Evolutionary conservation across 805 yeast genomes (phyloP).

Genomic region (Candida awuae): DNA sequence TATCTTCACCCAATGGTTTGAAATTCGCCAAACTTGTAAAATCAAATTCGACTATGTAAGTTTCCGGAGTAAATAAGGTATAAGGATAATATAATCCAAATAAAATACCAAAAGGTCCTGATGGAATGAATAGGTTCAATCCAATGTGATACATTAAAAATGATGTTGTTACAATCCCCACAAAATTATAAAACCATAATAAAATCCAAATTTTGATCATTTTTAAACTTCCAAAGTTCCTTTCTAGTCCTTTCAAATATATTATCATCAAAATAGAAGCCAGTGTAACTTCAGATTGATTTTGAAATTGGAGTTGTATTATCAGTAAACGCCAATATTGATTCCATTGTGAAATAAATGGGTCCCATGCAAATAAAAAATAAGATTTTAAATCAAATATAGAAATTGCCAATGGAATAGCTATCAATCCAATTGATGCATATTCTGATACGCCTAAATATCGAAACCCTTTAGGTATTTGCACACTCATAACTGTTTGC

Average conservation of each 20-base stretch:
- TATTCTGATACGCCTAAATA: conserved; percentile 34
- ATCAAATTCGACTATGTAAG: conserved; percentile 32
- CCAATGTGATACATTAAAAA: conserved; percentile 29
- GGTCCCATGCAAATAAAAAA: conserved; percentile 39
- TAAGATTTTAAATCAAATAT: conserved; percentile 37
- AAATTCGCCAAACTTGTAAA: conserved; percentile 22
- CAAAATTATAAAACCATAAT: conserved; percentile 40
- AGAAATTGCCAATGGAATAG: conserved; percentile 35
- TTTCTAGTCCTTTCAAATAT: conserved; percentile 47
- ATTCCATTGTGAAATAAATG: conserved; percentile 44
- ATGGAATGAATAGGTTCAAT: conserved; percentile 35
- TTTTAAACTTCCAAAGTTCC: conserved; percentile 49
- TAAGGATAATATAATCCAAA: conserved; percentile 34
- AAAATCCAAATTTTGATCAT: conserved; percentile 40
- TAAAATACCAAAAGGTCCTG: conserved; percentile 37
- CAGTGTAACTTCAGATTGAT: conserved; percentile 50
- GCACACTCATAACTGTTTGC: not conserved
- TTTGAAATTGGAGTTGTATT: conserved; percentile 46
- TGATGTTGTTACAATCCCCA: conserved; percentile 28
- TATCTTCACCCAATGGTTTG: conserved; percentile 26
- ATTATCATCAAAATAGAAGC: conserved; percentile 38
- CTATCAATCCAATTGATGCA: conserved; percentile 30
- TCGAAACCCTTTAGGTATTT: conserved; percentile 26
- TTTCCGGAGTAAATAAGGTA: conserved; percentile 33
- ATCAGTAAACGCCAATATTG: conserved; percentile 51